Percentiles rank a stretch among this genome's conserved stretches.
These are phyloP conservation scores for Xerocomus spinulosus DNA, from an alignment of 768 basidiomycete genomes.

Conservation along the genomic window DNA sequence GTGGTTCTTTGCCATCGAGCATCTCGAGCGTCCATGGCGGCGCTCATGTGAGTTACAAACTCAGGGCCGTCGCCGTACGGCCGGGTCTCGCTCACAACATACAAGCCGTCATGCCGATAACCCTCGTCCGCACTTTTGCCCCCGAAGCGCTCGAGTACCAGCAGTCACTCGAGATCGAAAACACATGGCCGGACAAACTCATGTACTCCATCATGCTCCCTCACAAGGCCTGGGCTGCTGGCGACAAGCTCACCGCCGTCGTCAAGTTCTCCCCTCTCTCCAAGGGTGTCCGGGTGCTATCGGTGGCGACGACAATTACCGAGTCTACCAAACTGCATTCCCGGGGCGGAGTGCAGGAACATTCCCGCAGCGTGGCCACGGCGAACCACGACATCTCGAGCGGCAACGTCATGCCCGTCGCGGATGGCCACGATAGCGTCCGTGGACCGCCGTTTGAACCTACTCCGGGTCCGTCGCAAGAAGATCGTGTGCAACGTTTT, in stretches of 20 bases:
- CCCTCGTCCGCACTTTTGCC: constrained; percentile 68
- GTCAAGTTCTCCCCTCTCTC: constrained; percentile 83
- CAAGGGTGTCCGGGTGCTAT: constrained; percentile 76
- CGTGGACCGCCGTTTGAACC: constrained; percentile 4
- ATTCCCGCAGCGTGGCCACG: constrained; percentile 55
- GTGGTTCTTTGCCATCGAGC: constrained; percentile 80
- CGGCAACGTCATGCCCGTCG: constrained; percentile 46
- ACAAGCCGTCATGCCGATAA: constrained; percentile 55
- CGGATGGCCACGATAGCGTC: constrained; percentile 10
- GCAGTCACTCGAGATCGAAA: constrained; percentile 92
- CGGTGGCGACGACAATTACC: constrained; percentile 62
- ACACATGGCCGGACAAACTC: constrained; percentile 95
- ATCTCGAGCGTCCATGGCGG: constrained; percentile 52
- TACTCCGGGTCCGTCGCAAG: constrained; percentile 15
- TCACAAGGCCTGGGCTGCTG: constrained; percentile 93
- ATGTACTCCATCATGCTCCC: constrained; percentile 94
- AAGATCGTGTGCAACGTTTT: constrained; percentile 12
- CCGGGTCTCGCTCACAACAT: constrained; percentile 71
- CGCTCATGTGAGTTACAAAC: constrained; percentile 79
- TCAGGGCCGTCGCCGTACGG: constrained; percentile 79
- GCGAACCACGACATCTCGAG: constrained; percentile 64
- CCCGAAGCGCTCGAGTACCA: constrained; percentile 90
- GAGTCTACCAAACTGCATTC: constrained; percentile 66
- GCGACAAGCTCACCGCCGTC: constrained; percentile 75
- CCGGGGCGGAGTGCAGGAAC: constrained; percentile 54